Conservation (phyloP, 176 grass and related monocot species). For the Carex littledalei region DNA sequence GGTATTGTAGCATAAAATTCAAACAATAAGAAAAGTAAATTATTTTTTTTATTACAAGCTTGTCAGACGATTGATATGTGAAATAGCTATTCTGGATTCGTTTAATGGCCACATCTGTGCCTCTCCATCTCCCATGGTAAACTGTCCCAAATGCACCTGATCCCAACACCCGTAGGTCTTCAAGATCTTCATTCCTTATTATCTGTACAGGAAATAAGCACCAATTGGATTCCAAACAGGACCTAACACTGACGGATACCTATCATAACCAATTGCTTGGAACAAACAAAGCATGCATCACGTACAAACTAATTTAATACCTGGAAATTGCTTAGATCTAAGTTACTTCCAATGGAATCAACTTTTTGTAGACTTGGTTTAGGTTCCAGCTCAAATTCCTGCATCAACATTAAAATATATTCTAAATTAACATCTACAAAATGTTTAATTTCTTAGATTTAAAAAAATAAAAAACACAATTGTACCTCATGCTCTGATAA, state of each 20-base stretch:
- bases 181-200: conserved; percentile 85
- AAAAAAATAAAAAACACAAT: not conserved
- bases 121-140: conserved; percentile 93
- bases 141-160: conserved; percentile 89
- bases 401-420: conserved; percentile 3
- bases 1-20: not conserved
- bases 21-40: conserved; percentile 18
- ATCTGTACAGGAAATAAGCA: conserved; percentile 35
- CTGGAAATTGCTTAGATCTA: conserved; percentile 61
- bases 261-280: not conserved
- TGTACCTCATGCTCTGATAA: conserved; percentile 42
- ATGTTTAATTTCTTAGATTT: conserved; percentile 19
- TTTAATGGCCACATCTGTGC: conserved; percentile 91
- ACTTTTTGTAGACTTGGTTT: conserved; percentile 28
- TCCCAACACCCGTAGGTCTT: conserved; percentile 81
- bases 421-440: not conserved
- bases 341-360: conserved; percentile 30
- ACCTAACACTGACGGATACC: not conserved
- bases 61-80: conserved; percentile 50
- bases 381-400: conserved; percentile 38
- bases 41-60: conserved; percentile 41
- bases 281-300: not conserved
- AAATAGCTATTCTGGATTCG: conserved; percentile 90
- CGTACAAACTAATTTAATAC: conserved; percentile 24
- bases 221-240: not conserved